Base-by-base conservation (phyloP, 306 rosid genomes). In the Quercus engelmannii region DNA sequence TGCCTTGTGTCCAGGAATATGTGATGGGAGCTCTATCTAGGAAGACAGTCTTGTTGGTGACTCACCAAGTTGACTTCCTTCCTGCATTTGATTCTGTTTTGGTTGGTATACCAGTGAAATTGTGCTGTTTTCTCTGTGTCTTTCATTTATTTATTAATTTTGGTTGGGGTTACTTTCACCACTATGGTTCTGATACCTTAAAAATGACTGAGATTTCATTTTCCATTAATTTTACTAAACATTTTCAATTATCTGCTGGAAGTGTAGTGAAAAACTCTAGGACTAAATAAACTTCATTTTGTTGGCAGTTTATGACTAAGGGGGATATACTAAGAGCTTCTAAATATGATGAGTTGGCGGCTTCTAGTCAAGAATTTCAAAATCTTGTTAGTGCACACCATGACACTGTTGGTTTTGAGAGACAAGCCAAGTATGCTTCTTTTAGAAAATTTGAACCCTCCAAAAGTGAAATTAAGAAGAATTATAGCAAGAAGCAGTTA, bases 361-460 rank as follows among this genome's bases (percentile, higher is more conserved):
- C 67, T 31, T 77, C 89, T 59, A 77, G 87, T 81, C 55, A 73
- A 67, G 90, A 90, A 71, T 88, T 90, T 80, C 85, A 83, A 33
- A 84, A 90, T 67, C 90, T 90, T 55, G 89, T 90, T 62, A 83
- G 82, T 83, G 89, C 91, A 75, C 88, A 88, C 78, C 83, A 85
- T 69, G 85, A 83, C 38, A 82, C 85, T 56, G 63, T 80, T 56
- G 82, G 87, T 71, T 83, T 84, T n/a, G 62, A 80, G 18, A 81
- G 59, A 57, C 82, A 64, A 21, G 71, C 14, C n/a, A 61, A 80
- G 54, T 35, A 56, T 51, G 33, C 75, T 64, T 69, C 70, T 69
- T 15, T 69, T 1, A 19, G 9, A 14, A 74, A 67, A 59, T 14
- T 25, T 11, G 58, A 67, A 58, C 33, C 30, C 5, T 77, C 82